These are phyloP conservation scores for Beta macrorhiza DNA, from an alignment of 179 eudicot species.

Conservation along the genomic window DNA sequence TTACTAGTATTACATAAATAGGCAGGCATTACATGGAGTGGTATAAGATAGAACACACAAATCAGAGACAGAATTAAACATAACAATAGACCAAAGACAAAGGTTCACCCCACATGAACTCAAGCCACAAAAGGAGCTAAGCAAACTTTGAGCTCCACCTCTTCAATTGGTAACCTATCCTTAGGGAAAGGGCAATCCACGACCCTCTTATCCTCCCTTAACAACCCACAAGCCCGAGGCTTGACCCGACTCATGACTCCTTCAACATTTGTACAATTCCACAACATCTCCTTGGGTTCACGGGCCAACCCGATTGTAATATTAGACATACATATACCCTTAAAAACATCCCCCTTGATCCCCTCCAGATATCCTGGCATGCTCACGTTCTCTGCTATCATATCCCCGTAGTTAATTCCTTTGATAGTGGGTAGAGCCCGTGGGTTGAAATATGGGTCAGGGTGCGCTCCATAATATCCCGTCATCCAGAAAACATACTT, in stretches of 20 bases:
- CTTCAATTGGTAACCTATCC: conserved; percentile 54
- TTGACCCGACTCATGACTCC: conserved; percentile 50
- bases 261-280: conserved; percentile 59
- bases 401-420: conserved; percentile 50
- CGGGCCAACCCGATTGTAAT: conserved; percentile 54
- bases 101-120: neutral
- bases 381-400: conserved; percentile 63
- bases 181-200: conserved; percentile 48
- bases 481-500: conserved; percentile 76
- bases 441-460: conserved; percentile 49
- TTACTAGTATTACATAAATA: neutral
- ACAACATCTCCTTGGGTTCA: conserved; percentile 53
- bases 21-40: neutral
- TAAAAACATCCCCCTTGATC: conserved; percentile 52
- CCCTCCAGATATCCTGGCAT: conserved; percentile 68
- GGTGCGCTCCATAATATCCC: conserved; percentile 54
- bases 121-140: conserved; percentile 30
- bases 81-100: neutral
- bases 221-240: conserved; percentile 52
- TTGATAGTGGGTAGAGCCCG: conserved; percentile 49
- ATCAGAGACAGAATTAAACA: neutral
- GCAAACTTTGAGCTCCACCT: conserved; percentile 45
- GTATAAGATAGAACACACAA: neutral
- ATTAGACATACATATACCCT: conserved; percentile 70
- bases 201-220: conserved; percentile 36